Base-by-base conservation (phyloP, 108 stramenopile genomes). In the Cyclotella kingstonii region DNA sequence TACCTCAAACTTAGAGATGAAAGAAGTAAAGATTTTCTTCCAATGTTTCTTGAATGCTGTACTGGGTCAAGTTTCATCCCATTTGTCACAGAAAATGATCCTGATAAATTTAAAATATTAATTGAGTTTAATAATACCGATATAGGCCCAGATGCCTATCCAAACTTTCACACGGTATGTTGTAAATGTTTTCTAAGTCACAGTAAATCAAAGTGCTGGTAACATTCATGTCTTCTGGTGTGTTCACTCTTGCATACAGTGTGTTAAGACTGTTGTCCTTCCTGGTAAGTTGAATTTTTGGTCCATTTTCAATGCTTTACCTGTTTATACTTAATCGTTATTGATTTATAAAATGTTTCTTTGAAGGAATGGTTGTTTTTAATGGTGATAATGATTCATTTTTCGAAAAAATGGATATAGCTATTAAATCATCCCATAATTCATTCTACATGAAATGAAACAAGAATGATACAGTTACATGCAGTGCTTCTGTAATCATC, bases 41-140 rank as follows among this genome's bases (percentile, higher is more conserved):
- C 60, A 5, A 62, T 26, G 22, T 62, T 62, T 62, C 48, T 62
- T 2, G 47, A 62, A 29, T 48, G 47, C 12, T 62, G 60, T 23
- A 62, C 60, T 7, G 60, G 47, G 0, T 62, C 46, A 1, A 25
- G 33, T 25, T 49, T 33, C 12, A 33, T 62, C 6, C 60, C 60
- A 26, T 49, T 28, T 50, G 26, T 26, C 21, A 30, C 21, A 5
- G 17, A 9, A 1, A 4, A 14, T 17, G 46, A 23, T 8, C 1
- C 5, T 30, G 10, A 62, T 3, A 2, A 46, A 29, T 56, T 42
- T 25, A 3, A 35, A 39, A 62, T 49, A 38, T 27, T 17, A 3
- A 48, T 62, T 6, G 47, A 39, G 43, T 45, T 59, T 26, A 45
- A 45, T 45, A 21, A 44, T 14, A 17, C 17, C 18, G 15, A 45